Percentiles rank a stretch among this genome's conserved stretches.
phyloP scores from a whole-genome alignment of 2,329 filamentous ascomycete species.

The Trichocomaceae sp. region DNA sequence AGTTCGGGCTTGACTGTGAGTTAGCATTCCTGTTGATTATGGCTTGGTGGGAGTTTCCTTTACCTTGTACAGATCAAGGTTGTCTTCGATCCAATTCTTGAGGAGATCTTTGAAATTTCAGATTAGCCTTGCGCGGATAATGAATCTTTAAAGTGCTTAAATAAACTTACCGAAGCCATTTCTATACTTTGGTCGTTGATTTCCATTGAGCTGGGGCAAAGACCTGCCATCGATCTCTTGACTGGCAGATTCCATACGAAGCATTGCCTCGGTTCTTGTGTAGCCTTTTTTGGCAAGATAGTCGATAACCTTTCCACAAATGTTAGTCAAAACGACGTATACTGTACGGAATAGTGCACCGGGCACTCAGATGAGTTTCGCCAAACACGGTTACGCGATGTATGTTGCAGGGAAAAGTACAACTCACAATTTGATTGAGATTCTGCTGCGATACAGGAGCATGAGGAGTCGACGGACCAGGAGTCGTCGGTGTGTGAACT shows the following conservation, averaged over 20 bases:
- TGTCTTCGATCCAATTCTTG: constrained; percentile 80
- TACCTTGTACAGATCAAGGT: constrained; percentile 89
- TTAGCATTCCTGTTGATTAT: neutral
- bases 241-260: constrained; percentile 81
- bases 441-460: constrained; percentile 71
- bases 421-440: constrained; percentile 87
- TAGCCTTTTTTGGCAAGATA: constrained; percentile 96
- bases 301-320: constrained; percentile 65
- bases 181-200: constrained; percentile 71
- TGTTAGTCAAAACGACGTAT: neutral
- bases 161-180: constrained; percentile 56
- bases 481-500: constrained; percentile 18
- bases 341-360: too few relatives aligned
- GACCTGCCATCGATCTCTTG: constrained; percentile 75
- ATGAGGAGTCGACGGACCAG: constrained; percentile 35
- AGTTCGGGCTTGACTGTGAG: constrained; percentile 63
- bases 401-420: neutral
- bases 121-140: constrained; percentile 4
- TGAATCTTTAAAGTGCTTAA: neutral
- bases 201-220: constrained; percentile 58
- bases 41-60: constrained; percentile 14
- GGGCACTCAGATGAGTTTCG: too few relatives aligned
- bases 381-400: too few relatives aligned
- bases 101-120: constrained; percentile 51
- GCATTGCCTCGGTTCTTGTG: constrained; percentile 82